Evolutionary conservation across 2,329 filamentous ascomycete genomes (phyloP).

Genomic region (Aureobasidium subglaciale): DNA sequence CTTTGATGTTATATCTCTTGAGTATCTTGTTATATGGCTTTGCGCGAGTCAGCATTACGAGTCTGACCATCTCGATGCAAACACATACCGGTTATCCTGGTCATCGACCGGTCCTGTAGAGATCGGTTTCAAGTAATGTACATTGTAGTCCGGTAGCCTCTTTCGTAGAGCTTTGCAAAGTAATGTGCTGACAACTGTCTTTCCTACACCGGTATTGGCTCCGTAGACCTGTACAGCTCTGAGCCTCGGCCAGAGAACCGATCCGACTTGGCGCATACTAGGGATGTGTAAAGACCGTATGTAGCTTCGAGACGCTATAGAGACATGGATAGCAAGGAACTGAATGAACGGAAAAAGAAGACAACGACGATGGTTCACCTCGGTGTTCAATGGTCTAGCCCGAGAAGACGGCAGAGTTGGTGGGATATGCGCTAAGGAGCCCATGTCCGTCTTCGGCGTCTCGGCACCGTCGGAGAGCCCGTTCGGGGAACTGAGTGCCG

Average conservation of each 20-base stretch:
- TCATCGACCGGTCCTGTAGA: conserved; percentile 66
- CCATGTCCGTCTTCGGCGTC: neutral
- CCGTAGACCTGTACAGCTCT: conserved; percentile 71
- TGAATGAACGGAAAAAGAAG: neutral
- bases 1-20: conserved; percentile 49
- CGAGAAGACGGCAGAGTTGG: neutral
- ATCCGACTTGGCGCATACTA: conserved; percentile 40
- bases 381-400: neutral
- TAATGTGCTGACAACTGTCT: conserved; percentile 71
- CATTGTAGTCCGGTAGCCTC: conserved; percentile 39
- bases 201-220: conserved; percentile 78
- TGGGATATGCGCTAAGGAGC: neutral
- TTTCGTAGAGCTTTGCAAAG: conserved; percentile 56
- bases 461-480: neutral
- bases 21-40: conserved; percentile 58
- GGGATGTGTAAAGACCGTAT: neutral
- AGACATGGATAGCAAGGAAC: neutral
- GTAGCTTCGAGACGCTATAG: neutral
- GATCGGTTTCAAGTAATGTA: conserved; percentile 71
- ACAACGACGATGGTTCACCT: neutral
- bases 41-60: conserved; percentile 6
- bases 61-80: neutral
- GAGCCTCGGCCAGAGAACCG: conserved; percentile 61
- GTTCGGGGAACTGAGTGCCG: neutral
- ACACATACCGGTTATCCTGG: conserved; percentile 61